phyloP scores from a whole-genome alignment of 2,329 filamentous ascomycete genomes.

The Didymella keratinophila region DNA sequence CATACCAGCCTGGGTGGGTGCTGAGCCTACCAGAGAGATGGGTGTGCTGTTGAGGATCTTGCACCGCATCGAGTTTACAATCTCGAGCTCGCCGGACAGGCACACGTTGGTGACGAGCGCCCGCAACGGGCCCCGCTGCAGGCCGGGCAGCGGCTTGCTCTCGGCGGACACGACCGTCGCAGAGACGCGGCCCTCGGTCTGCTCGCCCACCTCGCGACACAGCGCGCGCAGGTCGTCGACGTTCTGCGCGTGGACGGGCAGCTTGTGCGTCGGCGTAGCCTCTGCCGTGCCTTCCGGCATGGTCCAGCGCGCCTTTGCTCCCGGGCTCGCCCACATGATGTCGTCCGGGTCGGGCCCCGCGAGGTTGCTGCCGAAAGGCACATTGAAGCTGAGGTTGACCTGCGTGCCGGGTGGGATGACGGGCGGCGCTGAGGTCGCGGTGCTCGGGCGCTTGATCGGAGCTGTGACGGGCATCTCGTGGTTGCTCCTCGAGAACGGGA shows the following conservation, averaged over 20 bases:
- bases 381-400: conserved; percentile 95
- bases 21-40: conserved; percentile 79
- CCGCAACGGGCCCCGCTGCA: conserved; percentile 59
- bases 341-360: conserved; percentile 93
- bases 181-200: conserved; percentile 70
- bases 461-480: conserved; percentile 62
- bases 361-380: conserved; percentile 92
- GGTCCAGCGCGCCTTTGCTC: conserved; percentile 90
- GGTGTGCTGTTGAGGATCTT: conserved; percentile 91
- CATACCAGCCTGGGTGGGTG: neutral
- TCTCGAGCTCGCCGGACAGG: conserved; percentile 84
- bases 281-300: conserved; percentile 88
- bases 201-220: conserved; percentile 81
- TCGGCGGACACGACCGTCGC: conserved; percentile 84
- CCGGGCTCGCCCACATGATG: conserved; percentile 88
- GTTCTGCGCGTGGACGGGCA: conserved; percentile 91
- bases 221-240: conserved; percentile 79
- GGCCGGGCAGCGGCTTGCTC: conserved; percentile 67
- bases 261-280: conserved; percentile 81
- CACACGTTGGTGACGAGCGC: conserved; percentile 80
- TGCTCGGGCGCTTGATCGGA: conserved; percentile 65
- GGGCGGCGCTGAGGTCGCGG: conserved; percentile 59
- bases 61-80: conserved; percentile 88
- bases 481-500: conserved; percentile 68
- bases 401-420: conserved; percentile 76